Base-by-base conservation (phyloP, 805 yeast species). In the Wickerhamomyces alni region DNA sequence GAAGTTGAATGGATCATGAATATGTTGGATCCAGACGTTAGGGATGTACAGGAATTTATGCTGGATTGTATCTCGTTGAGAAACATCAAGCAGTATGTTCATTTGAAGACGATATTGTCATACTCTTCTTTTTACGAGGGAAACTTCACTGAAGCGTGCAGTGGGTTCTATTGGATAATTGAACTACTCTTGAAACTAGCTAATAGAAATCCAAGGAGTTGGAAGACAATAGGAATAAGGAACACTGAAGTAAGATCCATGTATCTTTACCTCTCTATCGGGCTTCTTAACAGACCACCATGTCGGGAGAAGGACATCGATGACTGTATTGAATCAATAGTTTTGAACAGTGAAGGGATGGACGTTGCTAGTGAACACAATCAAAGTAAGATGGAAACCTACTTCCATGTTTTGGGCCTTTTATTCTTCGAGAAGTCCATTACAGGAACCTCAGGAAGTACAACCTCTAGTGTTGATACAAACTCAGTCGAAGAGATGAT, bases 391-490 rank as follows among this genome's bases (percentile, higher is more conserved):
- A 11, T 35, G 12, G 44, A 41, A 19, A 12, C 15, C 17, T 45
- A 40, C 27, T 47, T 47, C 26, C 42, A 37, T 11, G 37, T 44
- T 8, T 30, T 41, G 25, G 51, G 47, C 0, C 11, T 44, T 10
- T 37, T 48, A 8, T 37, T 38, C 29, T 22, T 48, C 11, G 47
- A 50, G 10, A 31, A 17, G 22, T 4, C 22, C n/a, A 13, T 8
- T 30, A 17, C 10, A 4, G 33, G 18, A 17, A 15, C 10, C 9
- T 7, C 9, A 15, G 9, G 24, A 21, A 21, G 24, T 21, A 5
- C 15, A 17, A 29, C 17, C 10, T 13, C 17, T 29, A 15, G 8
- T 30, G 15, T 30, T 30, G 22, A 17, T 11, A 15, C 10, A 6
- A 22, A 30, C 6, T 30, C 24, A 5, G 10, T 26, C 27, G 36